Percentiles rank a stretch among this genome's conserved stretches.
Conservation (phyloP, 2,329 filamentous ascomycete genomes). For the Phialophora verrucosa region DNA sequence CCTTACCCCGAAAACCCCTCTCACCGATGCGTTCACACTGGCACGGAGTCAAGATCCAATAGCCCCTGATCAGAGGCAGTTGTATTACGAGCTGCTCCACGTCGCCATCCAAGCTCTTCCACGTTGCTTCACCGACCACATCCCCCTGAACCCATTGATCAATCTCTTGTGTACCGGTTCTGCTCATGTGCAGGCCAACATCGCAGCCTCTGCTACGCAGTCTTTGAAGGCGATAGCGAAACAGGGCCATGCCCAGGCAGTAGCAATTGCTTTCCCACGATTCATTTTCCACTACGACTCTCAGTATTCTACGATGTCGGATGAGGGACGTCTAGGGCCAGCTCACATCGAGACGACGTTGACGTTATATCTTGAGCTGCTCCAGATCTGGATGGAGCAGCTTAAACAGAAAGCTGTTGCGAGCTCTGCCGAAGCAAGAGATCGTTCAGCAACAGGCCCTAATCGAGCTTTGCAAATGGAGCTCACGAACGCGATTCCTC, state of each 20-base stretch:
- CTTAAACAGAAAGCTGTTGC: constrained; percentile 85
- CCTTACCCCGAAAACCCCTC: constrained; percentile 82
- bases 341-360: constrained; percentile 95
- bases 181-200: constrained; percentile 89
- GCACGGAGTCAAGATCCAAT: constrained; percentile 78
- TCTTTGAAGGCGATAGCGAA: constrained; percentile 94
- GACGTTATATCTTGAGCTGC: constrained; percentile 86
- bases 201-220: constrained; percentile 88
- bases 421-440: constrained; percentile 67
- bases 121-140: constrained; percentile 87
- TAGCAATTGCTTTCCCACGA: constrained; percentile 92
- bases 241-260: constrained; percentile 90
- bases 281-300: constrained; percentile 99
- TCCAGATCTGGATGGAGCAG: constrained; percentile 97
- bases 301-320: constrained; percentile 95
- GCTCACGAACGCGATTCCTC: constrained; percentile 83
- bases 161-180: constrained; percentile 96
- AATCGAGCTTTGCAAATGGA: constrained; percentile 76
- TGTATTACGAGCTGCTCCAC: constrained; percentile 93
- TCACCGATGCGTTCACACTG: constrained; percentile 93
- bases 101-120: constrained; percentile 94
- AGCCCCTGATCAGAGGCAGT: constrained; percentile 82
- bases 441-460: constrained; percentile 47
- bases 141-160: constrained; percentile 90
- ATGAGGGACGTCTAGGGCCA: constrained; percentile 92